Evolutionary conservation across 1,284 basidiomycete species (phyloP).

Genomic region (Trametes polyzona): DNA sequence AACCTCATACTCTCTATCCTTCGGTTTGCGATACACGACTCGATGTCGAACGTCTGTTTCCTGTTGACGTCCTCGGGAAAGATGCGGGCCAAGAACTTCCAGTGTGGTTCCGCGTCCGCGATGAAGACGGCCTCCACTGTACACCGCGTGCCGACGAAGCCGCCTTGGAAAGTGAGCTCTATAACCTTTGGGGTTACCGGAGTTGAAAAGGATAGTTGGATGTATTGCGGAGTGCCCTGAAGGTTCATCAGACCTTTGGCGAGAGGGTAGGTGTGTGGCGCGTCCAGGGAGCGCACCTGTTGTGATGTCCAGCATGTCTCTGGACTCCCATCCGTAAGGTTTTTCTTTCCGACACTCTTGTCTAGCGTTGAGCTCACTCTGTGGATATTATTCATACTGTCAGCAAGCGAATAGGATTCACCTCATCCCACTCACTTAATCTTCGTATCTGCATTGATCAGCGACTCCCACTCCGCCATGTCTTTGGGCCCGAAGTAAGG

Average conservation of each 20-base stretch:
- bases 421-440: slow-evolving; percentile 21
- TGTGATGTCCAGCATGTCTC: slow-evolving; percentile 87
- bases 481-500: no score
- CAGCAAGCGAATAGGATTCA: neutral
- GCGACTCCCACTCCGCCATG: slow-evolving; percentile 12
- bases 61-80: slow-evolving; percentile 81
- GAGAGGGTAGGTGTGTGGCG: neutral
- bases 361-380: slow-evolving; percentile 88
- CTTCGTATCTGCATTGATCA: slow-evolving; percentile 25
- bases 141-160: slow-evolving; percentile 76
- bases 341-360: slow-evolving; percentile 73
- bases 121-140: slow-evolving; percentile 44
- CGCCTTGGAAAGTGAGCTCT: slow-evolving; percentile 79
- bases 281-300: no score
- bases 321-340: slow-evolving; percentile 68
- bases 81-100: slow-evolving; percentile 55
- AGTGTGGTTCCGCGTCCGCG: slow-evolving; percentile 38
- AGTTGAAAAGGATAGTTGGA: slow-evolving; percentile 62
- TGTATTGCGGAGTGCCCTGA: slow-evolving; percentile 74
- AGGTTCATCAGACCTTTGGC: neutral
- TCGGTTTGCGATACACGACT: slow-evolving; percentile 12
- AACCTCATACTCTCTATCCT: slow-evolving; percentile 58
- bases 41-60: slow-evolving; percentile 64
- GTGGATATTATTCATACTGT: neutral
- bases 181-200: slow-evolving; percentile 58